Percentiles rank a stretch among this genome's conserved stretches.
These are phyloP conservation scores for Tolypocladium tundrense DNA, from an alignment of 2,329 filamentous ascomycete genomes.

Conservation along the genomic window DNA sequence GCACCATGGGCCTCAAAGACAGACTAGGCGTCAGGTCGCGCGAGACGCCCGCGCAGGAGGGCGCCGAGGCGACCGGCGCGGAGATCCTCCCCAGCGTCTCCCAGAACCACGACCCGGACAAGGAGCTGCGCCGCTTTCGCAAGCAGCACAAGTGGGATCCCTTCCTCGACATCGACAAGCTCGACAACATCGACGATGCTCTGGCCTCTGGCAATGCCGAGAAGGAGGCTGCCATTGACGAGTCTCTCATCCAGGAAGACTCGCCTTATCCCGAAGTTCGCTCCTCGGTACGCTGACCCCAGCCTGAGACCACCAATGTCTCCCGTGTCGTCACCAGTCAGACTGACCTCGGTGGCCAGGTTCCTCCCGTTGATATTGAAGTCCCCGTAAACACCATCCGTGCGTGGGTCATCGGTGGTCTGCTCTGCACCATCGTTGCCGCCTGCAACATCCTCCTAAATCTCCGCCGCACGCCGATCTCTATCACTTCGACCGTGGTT, in stretches of 20 bases:
- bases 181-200: slow-evolving; percentile 39
- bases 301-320: too few relatives aligned
- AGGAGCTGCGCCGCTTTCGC: slow-evolving; percentile 30
- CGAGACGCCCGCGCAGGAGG: not conserved
- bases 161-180: slow-evolving; percentile 41
- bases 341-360: slow-evolving; percentile 1
- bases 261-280: slow-evolving; percentile 25
- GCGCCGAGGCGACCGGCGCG: not conserved
- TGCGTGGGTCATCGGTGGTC: slow-evolving; percentile 47
- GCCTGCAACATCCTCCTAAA: slow-evolving; percentile 45
- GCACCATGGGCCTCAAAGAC: not conserved
- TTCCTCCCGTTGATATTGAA: slow-evolving; percentile 36
- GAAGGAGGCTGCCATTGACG: slow-evolving; percentile 33
- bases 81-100: not conserved
- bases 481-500: slow-evolving; percentile 42
- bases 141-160: slow-evolving; percentile 45
- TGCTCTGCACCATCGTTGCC: slow-evolving; percentile 48
- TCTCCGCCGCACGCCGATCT: slow-evolving; percentile 37
- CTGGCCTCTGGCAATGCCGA: slow-evolving; percentile 31
- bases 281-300: slow-evolving; percentile 7
- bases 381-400: slow-evolving; percentile 46
- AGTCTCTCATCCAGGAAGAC: slow-evolving; percentile 38
- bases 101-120: slow-evolving; percentile 7
- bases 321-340: not conserved
- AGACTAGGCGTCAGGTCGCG: not conserved